phyloP scores from a whole-genome alignment of 2,329 filamentous ascomycete species.

The Microdochium nivale region DNA sequence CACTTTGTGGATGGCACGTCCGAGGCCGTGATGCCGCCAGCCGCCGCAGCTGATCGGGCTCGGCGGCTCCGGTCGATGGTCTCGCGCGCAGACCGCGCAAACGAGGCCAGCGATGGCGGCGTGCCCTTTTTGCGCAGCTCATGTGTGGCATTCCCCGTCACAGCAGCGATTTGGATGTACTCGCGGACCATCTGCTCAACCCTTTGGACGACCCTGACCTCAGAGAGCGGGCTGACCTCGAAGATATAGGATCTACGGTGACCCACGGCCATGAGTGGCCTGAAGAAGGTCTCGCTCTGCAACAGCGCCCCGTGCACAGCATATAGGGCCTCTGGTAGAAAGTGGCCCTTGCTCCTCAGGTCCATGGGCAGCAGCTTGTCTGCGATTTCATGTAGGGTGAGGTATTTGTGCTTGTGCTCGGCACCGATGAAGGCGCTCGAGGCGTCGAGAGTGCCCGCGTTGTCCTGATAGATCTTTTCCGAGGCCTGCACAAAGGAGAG shows the following conservation, averaged over 20 bases:
- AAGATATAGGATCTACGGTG: constrained; percentile 48
- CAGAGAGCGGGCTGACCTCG: constrained; percentile 48
- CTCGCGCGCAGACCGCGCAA: constrained; percentile 38
- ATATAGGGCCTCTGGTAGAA: constrained; percentile 46
- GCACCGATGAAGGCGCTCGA: constrained; percentile 32
- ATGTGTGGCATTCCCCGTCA: background rate
- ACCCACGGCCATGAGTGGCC: constrained; percentile 38
- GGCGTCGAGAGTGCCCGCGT: constrained; percentile 38
- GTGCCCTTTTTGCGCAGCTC: background rate
- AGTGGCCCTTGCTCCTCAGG: constrained; percentile 25
- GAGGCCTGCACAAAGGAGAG: constrained; percentile 31
- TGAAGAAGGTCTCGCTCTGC: constrained; percentile 53
- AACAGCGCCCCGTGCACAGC: constrained; percentile 61
- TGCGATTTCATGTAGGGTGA: constrained; percentile 43
- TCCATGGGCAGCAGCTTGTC: constrained; percentile 29
- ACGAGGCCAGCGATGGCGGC: constrained; percentile 25
- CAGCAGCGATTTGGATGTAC: constrained; percentile 32
- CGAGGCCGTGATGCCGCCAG: constrained; percentile 23
- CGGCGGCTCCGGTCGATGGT: constrained; percentile 44
- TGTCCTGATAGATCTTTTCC: constrained; percentile 35
- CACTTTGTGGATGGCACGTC: constrained; percentile 22
- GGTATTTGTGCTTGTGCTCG: constrained; percentile 27
- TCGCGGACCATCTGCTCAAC: constrained; percentile 44
- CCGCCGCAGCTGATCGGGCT: constrained; percentile 37
- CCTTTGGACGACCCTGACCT: constrained; percentile 40